Percentiles rank a stretch among this genome's conserved stretches.
Evolutionary conservation across 2,329 filamentous ascomycete species (phyloP).

Genomic region (Sclerotiophoma versabilis): DNA sequence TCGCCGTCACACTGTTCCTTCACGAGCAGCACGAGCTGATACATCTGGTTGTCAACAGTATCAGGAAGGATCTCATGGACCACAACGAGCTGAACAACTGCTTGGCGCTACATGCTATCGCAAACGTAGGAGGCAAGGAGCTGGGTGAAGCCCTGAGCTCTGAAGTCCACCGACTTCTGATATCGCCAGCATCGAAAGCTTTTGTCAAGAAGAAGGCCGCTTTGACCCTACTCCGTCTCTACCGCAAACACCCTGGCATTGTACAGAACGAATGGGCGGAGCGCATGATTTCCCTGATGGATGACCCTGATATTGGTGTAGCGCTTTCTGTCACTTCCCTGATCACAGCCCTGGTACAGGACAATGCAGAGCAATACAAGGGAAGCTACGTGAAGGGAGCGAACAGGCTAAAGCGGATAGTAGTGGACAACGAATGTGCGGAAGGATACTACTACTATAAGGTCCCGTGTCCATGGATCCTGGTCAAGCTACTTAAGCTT

Average conservation of each 20-base stretch:
- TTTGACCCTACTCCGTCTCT: slow-evolving; percentile 87
- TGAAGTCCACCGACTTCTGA: slow-evolving; percentile 91
- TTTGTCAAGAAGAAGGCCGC: slow-evolving; percentile 99
- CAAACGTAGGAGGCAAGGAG: slow-evolving; percentile 94
- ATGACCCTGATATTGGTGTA: slow-evolving; percentile 92
- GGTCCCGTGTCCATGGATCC: slow-evolving; percentile 98
- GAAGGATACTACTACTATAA: slow-evolving; percentile 98
- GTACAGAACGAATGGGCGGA: slow-evolving; percentile 98
- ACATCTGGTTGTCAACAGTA: slow-evolving; percentile 97
- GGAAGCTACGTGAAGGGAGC: slow-evolving; percentile 95
- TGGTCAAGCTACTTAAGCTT: slow-evolving; percentile 89
- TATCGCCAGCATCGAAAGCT: slow-evolving; percentile 94
- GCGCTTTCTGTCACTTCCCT: slow-evolving; percentile 94
- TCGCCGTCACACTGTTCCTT: slow-evolving; percentile 95
- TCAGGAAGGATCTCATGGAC: slow-evolving; percentile 92
- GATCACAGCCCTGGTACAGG: slow-evolving; percentile 92
- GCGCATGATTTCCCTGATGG: slow-evolving; percentile 98
- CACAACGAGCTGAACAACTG: slow-evolving; percentile 98
- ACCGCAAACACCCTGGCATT: slow-evolving; percentile 92
- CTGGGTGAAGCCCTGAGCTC: slow-evolving; percentile 93
- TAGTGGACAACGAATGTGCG: slow-evolving; percentile 88
- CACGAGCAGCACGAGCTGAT: slow-evolving; percentile 97
- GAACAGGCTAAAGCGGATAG: slow-evolving; percentile 83
- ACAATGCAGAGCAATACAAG: slow-evolving; percentile 92
- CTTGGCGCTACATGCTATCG: slow-evolving; percentile 93